Evolutionary conservation across 805 yeast genomes (phyloP).

Genomic region (Cephaloascus albidus): DNA sequence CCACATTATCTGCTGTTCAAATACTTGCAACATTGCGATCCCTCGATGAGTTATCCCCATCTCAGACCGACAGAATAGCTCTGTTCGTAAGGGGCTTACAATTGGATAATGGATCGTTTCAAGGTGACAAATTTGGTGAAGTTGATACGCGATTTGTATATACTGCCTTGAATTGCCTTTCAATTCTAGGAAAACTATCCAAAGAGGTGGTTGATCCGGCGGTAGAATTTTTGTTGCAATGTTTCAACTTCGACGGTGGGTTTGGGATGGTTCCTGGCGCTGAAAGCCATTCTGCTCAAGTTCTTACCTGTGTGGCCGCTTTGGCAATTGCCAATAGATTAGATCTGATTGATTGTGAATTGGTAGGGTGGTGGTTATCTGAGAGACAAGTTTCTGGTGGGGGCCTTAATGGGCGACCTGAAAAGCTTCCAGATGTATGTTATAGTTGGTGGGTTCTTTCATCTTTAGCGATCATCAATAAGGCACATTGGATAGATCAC

Average conservation of each 20-base stretch:
- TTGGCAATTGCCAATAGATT: constrained; percentile 59
- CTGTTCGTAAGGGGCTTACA: constrained; percentile 32
- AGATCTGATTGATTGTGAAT: constrained; percentile 35
- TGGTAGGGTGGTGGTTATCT: constrained; percentile 77
- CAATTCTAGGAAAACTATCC: constrained; percentile 57
- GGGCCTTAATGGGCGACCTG: constrained; percentile 94
- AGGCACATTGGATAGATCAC: constrained; percentile 70
- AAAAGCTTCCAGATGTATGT: constrained; percentile 94
- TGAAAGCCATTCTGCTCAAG: constrained; percentile 91
- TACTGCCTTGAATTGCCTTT: constrained; percentile 65
- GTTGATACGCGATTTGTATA: constrained; percentile 88
- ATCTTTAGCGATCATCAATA: constrained; percentile 55
- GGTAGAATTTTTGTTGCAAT: constrained; percentile 49
- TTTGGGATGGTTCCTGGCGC: constrained; percentile 93
- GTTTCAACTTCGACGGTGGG: constrained; percentile 93
- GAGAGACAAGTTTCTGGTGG: constrained; percentile 85
- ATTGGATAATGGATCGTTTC: constrained; percentile 60
- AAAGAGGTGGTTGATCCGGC: constrained; percentile 51
- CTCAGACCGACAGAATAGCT: constrained; percentile 4
- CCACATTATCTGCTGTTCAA: constrained; percentile 84
- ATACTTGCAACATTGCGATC: constrained; percentile 59
- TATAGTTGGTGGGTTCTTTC: constrained; percentile 97
- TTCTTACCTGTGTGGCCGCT: constrained; percentile 77
- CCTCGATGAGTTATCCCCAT: constrained; percentile 29
- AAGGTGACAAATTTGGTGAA: constrained; percentile 89